phyloP scores from a whole-genome alignment of 2,329 filamentous ascomycete species.

The Exophiala sideris region DNA sequence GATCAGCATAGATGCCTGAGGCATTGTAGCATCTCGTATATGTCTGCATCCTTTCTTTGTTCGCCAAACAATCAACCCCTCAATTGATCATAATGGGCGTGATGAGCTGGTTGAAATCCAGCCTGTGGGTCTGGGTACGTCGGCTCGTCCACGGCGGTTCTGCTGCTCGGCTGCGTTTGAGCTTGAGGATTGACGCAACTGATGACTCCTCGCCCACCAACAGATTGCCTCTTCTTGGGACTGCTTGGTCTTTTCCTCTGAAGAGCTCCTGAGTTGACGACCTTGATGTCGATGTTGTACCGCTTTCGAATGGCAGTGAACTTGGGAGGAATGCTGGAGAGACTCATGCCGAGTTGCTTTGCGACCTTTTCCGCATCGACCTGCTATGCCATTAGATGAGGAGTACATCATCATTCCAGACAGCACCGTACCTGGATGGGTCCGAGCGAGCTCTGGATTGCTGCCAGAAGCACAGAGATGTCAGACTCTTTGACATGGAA shows the following conservation, averaged over 20 bases:
- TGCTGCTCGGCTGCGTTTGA: background rate
- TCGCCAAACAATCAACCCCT: too few species aligned
- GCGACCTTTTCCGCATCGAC: slow-evolving; percentile 22
- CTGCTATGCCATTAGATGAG: slow-evolving; percentile 1
- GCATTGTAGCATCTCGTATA: too few species aligned
- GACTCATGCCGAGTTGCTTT: slow-evolving; percentile 19
- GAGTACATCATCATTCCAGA: background rate
- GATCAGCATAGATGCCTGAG: too few species aligned
- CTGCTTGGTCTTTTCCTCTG: slow-evolving; percentile 21
- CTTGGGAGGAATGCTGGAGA: slow-evolving; percentile 21
- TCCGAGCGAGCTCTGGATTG: slow-evolving; percentile 21
- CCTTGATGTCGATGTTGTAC: slow-evolving; percentile 25
- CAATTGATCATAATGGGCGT: too few species aligned
- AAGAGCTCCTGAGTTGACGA: slow-evolving; percentile 22
- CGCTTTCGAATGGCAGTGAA: slow-evolving; percentile 21
- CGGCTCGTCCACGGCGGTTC: too few species aligned
- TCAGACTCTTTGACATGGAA: slow-evolving; percentile 19
- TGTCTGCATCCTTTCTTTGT: too few species aligned
- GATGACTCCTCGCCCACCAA: background rate
- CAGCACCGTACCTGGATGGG: slow-evolving; percentile 16
- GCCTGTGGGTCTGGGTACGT: too few species aligned
- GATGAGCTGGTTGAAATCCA: too few species aligned
- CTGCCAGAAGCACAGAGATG: slow-evolving; percentile 18
- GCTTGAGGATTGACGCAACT: background rate
- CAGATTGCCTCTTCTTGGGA: slow-evolving; percentile 18